Evolutionary conservation across 2,329 filamentous ascomycete genomes (phyloP).

Genomic region (Biscogniauxia mediterranea): DNA sequence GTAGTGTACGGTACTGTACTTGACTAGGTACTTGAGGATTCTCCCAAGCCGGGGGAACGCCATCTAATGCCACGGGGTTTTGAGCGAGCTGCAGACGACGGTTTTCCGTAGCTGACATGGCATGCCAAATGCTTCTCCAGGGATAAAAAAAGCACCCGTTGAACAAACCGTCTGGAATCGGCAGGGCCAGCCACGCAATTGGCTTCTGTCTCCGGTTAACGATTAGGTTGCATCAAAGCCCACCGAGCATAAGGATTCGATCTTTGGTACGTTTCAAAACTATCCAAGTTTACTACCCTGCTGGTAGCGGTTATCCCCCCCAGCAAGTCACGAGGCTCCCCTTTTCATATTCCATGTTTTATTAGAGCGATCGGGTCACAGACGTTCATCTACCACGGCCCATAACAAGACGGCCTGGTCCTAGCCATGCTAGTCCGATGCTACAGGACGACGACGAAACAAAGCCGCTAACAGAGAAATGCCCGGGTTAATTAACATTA

Average conservation of each 20-base stretch:
- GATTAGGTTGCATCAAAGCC: conserved; percentile 28
- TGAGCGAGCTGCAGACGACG: conserved; percentile 15
- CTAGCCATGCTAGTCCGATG: conserved; percentile 18
- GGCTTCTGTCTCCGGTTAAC: conserved; percentile 11
- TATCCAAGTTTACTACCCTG: conserved; percentile 17
- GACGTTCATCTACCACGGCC: conserved; percentile 15
- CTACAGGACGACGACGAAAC: conserved; percentile 21
- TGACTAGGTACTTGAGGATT: neutral
- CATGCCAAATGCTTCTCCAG: conserved; percentile 4
- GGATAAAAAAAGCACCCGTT: conserved; percentile 6
- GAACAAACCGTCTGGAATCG: neutral
- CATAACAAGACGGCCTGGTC: conserved; percentile 18
- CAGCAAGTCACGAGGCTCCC: conserved; percentile 25
- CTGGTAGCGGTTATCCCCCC: conserved; percentile 20
- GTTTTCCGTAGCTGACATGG: conserved; percentile 4
- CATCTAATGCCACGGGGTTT: conserved; percentile 20
- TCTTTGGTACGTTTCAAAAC: conserved; percentile 33
- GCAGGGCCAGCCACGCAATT: neutral
- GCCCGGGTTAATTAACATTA: conserved; percentile 11
- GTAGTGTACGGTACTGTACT: too few species aligned
- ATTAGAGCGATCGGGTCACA: conserved; percentile 25
- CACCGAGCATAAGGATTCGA: conserved; percentile 22
- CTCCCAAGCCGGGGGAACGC: conserved; percentile 9
- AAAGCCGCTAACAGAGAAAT: conserved; percentile 19
- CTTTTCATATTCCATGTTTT: conserved; percentile 30